Evolutionary conservation across 1,284 basidiomycete genomes (phyloP).

Genomic region (Phaffia rhodozyma): DNA sequence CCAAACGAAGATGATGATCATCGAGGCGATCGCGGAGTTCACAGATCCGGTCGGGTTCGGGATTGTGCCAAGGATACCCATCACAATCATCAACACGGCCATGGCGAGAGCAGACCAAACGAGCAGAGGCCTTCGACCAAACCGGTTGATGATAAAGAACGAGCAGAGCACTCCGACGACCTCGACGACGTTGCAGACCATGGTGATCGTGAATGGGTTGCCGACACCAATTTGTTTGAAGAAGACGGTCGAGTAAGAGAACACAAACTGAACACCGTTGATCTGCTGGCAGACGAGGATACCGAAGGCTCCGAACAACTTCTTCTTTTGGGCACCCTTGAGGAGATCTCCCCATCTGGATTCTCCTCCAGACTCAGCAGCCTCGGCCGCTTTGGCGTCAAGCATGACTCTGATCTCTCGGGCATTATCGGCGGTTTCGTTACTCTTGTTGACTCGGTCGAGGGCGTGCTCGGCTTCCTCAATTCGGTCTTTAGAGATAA

Average conservation of each 20-base stretch:
- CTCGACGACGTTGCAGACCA: conserved; percentile 32
- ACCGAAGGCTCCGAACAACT: conserved; percentile 35
- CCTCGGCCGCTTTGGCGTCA: conserved; percentile 36
- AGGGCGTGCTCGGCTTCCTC: conserved; percentile 35
- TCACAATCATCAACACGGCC: conserved; percentile 35
- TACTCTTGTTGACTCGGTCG: conserved; percentile 34
- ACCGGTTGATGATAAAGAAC: conserved; percentile 36
- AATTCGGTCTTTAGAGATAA: conserved; percentile 33
- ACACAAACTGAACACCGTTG: conserved; percentile 28
- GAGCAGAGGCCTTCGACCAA: conserved; percentile 37
- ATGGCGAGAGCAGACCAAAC: conserved; percentile 36
- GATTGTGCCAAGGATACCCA: conserved; percentile 32
- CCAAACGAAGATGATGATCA: conserved; percentile 38
- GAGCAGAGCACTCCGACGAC: conserved; percentile 32
- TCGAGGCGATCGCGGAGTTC: conserved; percentile 36
- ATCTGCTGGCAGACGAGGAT: conserved; percentile 36
- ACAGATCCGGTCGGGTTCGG: conserved; percentile 18
- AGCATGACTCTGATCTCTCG: conserved; percentile 32
- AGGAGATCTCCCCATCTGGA: conserved; percentile 35
- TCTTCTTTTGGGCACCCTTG: conserved; percentile 21
- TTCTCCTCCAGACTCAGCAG: conserved; percentile 29
- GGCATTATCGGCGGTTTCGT: conserved; percentile 31
- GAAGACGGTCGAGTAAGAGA: conserved; percentile 27
- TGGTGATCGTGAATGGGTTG: conserved; percentile 37
- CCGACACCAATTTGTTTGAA: conserved; percentile 31